Base-by-base conservation (phyloP, 78 protist genomes). In the Creolimax fragrantissima region DNA sequence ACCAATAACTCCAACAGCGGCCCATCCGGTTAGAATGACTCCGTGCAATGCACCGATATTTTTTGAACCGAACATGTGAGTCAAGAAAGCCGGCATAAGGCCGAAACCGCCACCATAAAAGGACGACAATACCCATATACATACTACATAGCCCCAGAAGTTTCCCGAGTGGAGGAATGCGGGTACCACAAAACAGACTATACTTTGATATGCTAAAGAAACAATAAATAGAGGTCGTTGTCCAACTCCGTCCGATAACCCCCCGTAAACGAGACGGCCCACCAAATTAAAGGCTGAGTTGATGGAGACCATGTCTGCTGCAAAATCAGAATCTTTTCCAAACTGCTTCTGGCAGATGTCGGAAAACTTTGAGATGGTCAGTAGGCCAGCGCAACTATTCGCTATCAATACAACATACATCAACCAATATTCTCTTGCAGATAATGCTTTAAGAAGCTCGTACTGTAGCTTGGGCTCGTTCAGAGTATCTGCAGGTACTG, bases 21-120 rank as follows among this genome's bases (percentile, higher is more conserved):
- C 74, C 74, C 74, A 58, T 11, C 74, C 74, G 39, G 74, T 32
- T 11, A 58, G 11, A 17, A 58, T 58, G 39, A 58, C 74, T 11
- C 96, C 96, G 41, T 94, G 93, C 17, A 85, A 41, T 2, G 95
- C 42, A 32, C 96, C 88, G 3, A 89, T 84, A 37, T 95, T 81
- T 24, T 94, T 81, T 11, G 90, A 39, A 11, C 96, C 96, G 86
- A 93, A 95, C 92, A 93, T 5, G 36, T 95, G 95, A 32, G 44
- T n/a, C 39, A 95, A 36, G 2, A 93, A 94, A 2, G 96, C 96
- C 35, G 95, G 96, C 24, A 94, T 94, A 2, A 43, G 74, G 11
- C 93, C 92, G n/a, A 93, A 93, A 2, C 93, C 84, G 3, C 83
- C 95, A 3, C 95, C 95, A 81, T 93, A 93, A 5, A 90, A 67